Percentiles rank a stretch among this genome's conserved stretches.
phyloP scores from a whole-genome alignment of 164 flowering plant genomes.

The Liquidambar formosana region DNA sequence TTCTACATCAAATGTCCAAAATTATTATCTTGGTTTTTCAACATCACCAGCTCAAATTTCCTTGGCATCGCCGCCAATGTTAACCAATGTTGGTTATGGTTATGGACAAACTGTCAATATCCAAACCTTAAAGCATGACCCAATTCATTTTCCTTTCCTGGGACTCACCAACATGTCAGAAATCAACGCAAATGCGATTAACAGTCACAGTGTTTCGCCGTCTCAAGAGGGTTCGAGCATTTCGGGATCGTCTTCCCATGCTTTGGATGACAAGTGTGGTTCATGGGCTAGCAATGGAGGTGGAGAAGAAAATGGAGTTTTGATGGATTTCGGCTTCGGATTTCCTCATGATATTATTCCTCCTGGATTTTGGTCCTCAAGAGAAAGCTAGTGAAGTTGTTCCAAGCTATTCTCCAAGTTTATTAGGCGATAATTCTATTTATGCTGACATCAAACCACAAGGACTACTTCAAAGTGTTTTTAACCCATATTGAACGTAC shows the following conservation, averaged over 20 bases:
- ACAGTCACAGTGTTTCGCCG: not conserved
- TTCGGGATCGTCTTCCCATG: slow-evolving; percentile 1
- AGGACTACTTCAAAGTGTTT: slow-evolving; percentile 8
- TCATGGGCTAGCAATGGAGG: slow-evolving; percentile 1
- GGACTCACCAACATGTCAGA: slow-evolving; percentile 2
- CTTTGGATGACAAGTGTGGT: not conserved
- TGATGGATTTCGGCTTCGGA: slow-evolving; percentile 12
- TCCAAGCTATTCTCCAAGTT: slow-evolving; percentile 1
- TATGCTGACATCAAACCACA: slow-evolving; percentile 16
- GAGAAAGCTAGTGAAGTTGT: slow-evolving; percentile 8
- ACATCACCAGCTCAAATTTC: slow-evolving; percentile 3
- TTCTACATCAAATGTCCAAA: not conserved
- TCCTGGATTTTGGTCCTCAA: slow-evolving; percentile 2
- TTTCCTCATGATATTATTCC: not conserved
- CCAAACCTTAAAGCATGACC: not conserved
- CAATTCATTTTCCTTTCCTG: not conserved
- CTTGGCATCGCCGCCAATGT: not conserved
- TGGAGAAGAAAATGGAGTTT: slow-evolving; percentile 1
- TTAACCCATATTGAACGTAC: slow-evolving; percentile 3
- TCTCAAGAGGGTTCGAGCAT: slow-evolving; percentile 13
- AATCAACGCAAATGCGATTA: slow-evolving; percentile 5
- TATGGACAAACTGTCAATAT: not conserved
- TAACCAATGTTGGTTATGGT: slow-evolving; percentile 2
- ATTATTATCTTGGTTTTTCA: not conserved
- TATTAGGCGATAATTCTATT: slow-evolving; percentile 1